Evolutionary conservation across 306 rosid genomes (phyloP).

Genomic region (Hippophae gyantsensis): DNA sequence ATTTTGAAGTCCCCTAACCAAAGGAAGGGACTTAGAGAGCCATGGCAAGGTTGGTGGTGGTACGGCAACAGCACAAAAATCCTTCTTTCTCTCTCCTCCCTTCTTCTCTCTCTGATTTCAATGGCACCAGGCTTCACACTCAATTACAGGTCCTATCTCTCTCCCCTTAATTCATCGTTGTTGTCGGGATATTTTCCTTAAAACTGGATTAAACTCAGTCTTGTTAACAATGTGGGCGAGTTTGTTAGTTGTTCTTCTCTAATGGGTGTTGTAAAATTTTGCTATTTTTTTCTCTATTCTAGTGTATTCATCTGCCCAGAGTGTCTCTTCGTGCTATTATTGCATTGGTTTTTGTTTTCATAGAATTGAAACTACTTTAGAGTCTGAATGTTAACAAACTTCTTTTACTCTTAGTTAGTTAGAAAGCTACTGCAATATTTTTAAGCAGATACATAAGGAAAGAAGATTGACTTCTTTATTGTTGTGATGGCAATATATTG

Average conservation of each 20-base stretch:
- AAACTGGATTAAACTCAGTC: neutral
- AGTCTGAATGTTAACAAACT: neutral
- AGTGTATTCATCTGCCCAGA: neutral
- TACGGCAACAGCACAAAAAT: slow-evolving; percentile 60
- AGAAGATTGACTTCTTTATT: too few relatives aligned
- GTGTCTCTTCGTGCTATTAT: neutral
- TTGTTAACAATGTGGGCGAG: neutral
- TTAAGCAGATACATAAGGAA: too few relatives aligned
- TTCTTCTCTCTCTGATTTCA: slow-evolving; percentile 78
- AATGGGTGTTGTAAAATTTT: neutral
- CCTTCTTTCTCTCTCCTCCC: slow-evolving; percentile 69
- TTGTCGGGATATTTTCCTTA: neutral
- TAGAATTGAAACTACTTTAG: neutral
- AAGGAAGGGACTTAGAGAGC: slow-evolving; percentile 7
- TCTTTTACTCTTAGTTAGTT: neutral
- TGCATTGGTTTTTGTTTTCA: neutral
- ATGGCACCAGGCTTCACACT: slow-evolving; percentile 57
- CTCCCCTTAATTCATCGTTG: neutral
- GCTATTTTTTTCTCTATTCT: neutral
- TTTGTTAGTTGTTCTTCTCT: neutral
- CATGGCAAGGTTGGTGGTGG: slow-evolving; percentile 66
- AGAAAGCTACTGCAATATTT: too few relatives aligned
- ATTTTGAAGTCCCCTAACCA: slow-evolving; percentile 15
- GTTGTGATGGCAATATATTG: too few relatives aligned
- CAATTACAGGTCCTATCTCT: slow-evolving; percentile 57